phyloP scores from a whole-genome alignment of 805 yeast genomes.

The Ogataea zsoltii region DNA sequence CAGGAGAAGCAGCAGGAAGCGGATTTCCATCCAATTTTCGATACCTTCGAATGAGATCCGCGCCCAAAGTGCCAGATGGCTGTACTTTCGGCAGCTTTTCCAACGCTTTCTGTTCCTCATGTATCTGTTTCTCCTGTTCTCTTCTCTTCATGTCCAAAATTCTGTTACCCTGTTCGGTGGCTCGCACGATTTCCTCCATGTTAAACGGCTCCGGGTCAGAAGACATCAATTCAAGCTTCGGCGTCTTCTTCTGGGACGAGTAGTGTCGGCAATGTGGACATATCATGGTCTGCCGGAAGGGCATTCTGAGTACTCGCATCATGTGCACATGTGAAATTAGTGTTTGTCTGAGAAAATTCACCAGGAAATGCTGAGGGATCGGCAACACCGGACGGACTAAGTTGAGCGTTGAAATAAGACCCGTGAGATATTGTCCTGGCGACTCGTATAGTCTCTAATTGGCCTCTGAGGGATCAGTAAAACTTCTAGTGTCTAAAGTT shows the following conservation, averaged over 20 bases:
- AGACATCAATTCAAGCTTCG: constrained; percentile 1
- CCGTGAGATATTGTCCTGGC: too few species aligned
- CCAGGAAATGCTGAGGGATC: background rate
- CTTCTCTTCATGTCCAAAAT: background rate
- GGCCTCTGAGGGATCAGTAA: too few species aligned
- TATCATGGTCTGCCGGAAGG: background rate
- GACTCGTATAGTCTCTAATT: too few species aligned
- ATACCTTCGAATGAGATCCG: too few species aligned
- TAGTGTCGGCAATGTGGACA: background rate
- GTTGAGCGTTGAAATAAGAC: too few species aligned
- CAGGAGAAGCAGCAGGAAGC: background rate
- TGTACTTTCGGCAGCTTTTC: background rate
- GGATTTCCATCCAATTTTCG: background rate
- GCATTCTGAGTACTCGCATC: too few species aligned
- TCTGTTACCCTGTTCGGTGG: constrained; percentile 10
- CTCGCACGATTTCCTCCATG: constrained; percentile 1
- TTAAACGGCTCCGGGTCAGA: constrained; percentile 5
- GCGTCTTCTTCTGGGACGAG: background rate
- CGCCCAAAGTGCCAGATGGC: too few species aligned
- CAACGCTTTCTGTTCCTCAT: background rate
- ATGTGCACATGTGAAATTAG: too few species aligned
- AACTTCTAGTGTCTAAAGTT: background rate
- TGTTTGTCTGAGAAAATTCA: too few species aligned
- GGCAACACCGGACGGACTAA: too few species aligned
- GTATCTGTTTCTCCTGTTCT: background rate